These are phyloP conservation scores for Lactifluus subvellereus DNA, from an alignment of 768 basidiomycete species.

Conservation along the genomic window DNA sequence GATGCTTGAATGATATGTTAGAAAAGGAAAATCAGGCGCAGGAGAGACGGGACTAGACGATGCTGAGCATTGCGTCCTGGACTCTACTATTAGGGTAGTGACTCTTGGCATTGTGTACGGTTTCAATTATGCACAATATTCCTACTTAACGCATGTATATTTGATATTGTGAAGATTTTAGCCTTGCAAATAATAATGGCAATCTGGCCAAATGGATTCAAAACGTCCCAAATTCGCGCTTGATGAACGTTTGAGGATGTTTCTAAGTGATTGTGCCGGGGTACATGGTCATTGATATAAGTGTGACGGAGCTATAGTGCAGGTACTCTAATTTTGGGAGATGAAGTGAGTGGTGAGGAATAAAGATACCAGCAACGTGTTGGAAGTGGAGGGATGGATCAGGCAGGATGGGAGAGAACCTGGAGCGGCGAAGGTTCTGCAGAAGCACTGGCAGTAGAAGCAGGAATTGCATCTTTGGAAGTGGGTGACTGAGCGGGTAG, in stretches of 20 bases:
- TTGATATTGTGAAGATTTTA: constrained; percentile 7
- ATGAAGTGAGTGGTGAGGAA: constrained; percentile 23
- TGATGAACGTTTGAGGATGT: neutral
- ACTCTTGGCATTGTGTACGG: neutral
- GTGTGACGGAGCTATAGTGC: constrained; percentile 9
- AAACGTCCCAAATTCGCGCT: neutral
- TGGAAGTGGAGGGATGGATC: neutral
- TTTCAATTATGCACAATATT: constrained; percentile 2
- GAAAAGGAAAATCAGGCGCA: constrained; percentile 12
- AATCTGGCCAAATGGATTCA: neutral
- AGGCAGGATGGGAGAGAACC: neutral
- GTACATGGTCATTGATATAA: constrained; percentile 6
- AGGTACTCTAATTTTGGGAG: constrained; percentile 23
- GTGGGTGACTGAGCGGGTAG: neutral
- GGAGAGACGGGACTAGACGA: neutral
- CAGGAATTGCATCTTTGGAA: neutral
- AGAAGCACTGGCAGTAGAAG: neutral
- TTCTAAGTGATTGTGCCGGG: constrained; percentile 5
- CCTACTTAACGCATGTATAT: constrained; percentile 4
- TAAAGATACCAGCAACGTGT: constrained; percentile 17
- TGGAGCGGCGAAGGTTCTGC: neutral
- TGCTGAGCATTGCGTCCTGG: constrained; percentile 12
- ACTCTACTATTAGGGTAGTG: constrained; percentile 1
- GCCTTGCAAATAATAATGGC: constrained; percentile 3
- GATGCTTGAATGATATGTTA: constrained; percentile 32